These are phyloP conservation scores for Entomortierella beljakovae DNA, from an alignment of 192 early-diverging fungal species.

Conservation along the genomic window DNA sequence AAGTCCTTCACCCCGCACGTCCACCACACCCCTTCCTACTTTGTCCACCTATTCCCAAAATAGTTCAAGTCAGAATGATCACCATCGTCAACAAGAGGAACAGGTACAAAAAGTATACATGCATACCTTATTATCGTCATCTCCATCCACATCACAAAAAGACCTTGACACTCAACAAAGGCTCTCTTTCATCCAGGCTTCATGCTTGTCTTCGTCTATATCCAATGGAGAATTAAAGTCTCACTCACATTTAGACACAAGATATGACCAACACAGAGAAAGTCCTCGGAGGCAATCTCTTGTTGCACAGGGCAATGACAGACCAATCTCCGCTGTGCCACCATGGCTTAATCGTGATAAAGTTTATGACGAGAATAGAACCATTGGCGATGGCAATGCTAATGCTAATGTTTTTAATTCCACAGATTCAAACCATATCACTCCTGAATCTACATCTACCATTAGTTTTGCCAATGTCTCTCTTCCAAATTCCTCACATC, in stretches of 20 bases:
- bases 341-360: background rate
- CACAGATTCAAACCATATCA: background rate
- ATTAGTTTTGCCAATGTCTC: no score
- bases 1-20: slow-evolving; percentile 1
- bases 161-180: background rate
- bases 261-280: background rate
- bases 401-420: slow-evolving; percentile 1
- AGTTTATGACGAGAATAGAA: background rate
- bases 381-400: background rate
- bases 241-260: background rate
- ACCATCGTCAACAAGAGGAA: slow-evolving; percentile 1
- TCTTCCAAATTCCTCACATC: background rate
- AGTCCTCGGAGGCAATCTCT: background rate
- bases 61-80: background rate
- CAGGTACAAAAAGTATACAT: background rate
- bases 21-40: slow-evolving; percentile 5
- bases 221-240: background rate
- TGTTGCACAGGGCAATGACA: slow-evolving; percentile 9
- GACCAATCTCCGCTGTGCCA: background rate
- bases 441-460: background rate
- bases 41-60: background rate
- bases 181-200: background rate
- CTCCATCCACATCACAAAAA: slow-evolving; percentile 1
- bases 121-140: no score
- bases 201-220: background rate